A percentile compares a stretch with the other conserved stretches of the same genome.
phyloP scores from a whole-genome alignment of 345 rosid genomes.

The Populus pruinosa region DNA sequence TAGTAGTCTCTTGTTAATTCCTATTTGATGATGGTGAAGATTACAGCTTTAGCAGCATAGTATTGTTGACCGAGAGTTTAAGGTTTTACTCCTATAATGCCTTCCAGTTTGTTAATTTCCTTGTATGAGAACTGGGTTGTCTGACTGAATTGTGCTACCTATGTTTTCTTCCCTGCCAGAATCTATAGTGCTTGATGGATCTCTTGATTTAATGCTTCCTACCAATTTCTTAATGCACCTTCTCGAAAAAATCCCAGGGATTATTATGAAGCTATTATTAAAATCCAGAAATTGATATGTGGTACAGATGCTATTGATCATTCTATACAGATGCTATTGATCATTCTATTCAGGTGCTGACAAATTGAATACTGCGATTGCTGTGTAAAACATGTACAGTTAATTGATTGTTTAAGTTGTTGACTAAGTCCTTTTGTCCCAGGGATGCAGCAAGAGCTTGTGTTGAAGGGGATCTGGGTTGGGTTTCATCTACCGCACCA shows the following conservation, averaged over 20 bases:
- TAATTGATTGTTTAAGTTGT: conserved; percentile 3
- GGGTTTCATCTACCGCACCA: conserved; percentile 60
- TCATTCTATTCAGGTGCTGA: neutral
- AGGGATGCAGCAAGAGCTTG: conserved; percentile 71
- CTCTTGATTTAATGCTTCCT: neutral
- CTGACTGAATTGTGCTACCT: neutral
- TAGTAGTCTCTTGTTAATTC: neutral
- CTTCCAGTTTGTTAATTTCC: neutral
- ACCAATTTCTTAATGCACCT: neutral
- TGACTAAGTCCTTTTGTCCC: conserved; percentile 21
- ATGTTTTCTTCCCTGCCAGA: neutral
- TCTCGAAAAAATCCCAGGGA: neutral
- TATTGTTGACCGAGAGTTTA: neutral
- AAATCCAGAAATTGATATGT: neutral
- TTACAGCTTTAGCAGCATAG: neutral
- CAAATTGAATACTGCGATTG: neutral
- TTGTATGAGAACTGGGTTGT: neutral
- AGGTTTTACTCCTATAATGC: neutral
- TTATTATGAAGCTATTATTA: neutral
- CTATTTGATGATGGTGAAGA: neutral
- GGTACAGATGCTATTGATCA: neutral
- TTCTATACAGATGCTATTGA: neutral
- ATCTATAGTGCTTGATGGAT: neutral
- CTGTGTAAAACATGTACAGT: neutral
- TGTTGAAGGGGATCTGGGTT: conserved; percentile 48